Evolutionary conservation across 768 basidiomycete species (phyloP).

Genomic region (Pseudohyphozyma bogoriensis): DNA sequence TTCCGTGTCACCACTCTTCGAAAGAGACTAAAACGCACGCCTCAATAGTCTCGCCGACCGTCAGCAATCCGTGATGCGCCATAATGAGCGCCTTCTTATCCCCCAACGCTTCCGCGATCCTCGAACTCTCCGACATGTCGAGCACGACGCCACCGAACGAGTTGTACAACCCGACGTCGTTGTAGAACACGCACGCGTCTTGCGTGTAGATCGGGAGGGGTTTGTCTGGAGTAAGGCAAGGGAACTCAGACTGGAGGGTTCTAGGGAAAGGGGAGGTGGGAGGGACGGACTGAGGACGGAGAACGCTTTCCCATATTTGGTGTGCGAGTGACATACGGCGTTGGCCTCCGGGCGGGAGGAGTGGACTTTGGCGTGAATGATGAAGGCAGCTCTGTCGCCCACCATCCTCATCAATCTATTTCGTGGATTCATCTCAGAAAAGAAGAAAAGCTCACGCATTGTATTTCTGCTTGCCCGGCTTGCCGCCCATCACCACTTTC

Average conservation of each 20-base stretch:
- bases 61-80: slow-evolving; percentile 32
- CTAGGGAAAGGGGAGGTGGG: background rate
- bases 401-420: too few species aligned
- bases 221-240: slow-evolving; percentile 3
- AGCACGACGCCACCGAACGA: slow-evolving; percentile 33
- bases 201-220: slow-evolving; percentile 4
- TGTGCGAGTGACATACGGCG: slow-evolving; percentile 14
- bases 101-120: slow-evolving; percentile 28
- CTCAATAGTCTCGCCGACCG: slow-evolving; percentile 28
- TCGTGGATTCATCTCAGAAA: too few species aligned
- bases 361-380: slow-evolving; percentile 1
- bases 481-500: slow-evolving; percentile 27
- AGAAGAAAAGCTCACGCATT: slow-evolving; percentile 1
- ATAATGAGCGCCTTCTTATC: slow-evolving; percentile 32
- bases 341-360: slow-evolving; percentile 3
- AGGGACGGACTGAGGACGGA: background rate
- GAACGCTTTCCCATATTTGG: slow-evolving; percentile 9
- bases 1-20: background rate
- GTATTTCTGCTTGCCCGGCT: slow-evolving; percentile 19
- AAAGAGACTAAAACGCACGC: background rate
- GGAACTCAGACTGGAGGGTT: too few species aligned
- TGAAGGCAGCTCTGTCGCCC: slow-evolving; percentile 6
- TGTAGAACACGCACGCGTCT: slow-evolving; percentile 19
- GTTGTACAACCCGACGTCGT: background rate
- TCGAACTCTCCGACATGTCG: slow-evolving; percentile 12